Percentiles rank a stretch among this genome's conserved stretches.
These are phyloP conservation scores for Fistulina hepatica DNA, from an alignment of 1,284 basidiomycete genomes.

Conservation along the genomic window DNA sequence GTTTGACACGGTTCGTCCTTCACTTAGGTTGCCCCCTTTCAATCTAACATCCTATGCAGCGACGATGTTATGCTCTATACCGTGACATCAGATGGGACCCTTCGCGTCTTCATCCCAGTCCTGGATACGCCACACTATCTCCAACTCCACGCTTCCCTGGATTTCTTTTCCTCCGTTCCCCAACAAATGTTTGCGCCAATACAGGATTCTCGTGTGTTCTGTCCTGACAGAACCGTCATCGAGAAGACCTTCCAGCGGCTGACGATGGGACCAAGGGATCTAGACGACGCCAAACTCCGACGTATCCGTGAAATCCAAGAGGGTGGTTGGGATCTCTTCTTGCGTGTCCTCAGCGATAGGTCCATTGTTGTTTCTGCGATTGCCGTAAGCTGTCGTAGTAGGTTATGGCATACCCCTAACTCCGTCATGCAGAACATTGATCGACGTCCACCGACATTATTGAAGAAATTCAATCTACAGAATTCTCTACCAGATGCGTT, in stretches of 20 bases:
- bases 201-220: slow-evolving; percentile 43
- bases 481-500: slow-evolving; percentile 43
- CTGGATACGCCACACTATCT: slow-evolving; percentile 78
- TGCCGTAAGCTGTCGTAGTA: slow-evolving; percentile 39
- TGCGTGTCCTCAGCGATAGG: slow-evolving; percentile 63
- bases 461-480: slow-evolving; percentile 66
- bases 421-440: slow-evolving; percentile 61
- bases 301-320: slow-evolving; percentile 49
- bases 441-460: slow-evolving; percentile 76
- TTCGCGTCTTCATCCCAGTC: slow-evolving; percentile 81
- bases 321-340: slow-evolving; percentile 71
- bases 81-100: slow-evolving; percentile 58
- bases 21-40: slow-evolving; percentile 8
- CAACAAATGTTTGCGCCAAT: no score
- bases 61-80: slow-evolving; percentile 72
- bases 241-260: slow-evolving; percentile 34
- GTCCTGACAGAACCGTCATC: slow-evolving; percentile 51
- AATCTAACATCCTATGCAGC: slow-evolving; percentile 26
- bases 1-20: slow-evolving; percentile 49
- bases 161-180: slow-evolving; percentile 45
- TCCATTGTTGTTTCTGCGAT: slow-evolving; percentile 63
- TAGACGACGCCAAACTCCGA: slow-evolving; percentile 34
- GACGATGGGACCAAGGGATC: slow-evolving; percentile 24
- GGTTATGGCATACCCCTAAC: slow-evolving; percentile 2
- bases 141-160: slow-evolving; percentile 72